These are phyloP conservation scores for Fusarium zealandicum DNA, from an alignment of 2,329 filamentous ascomycete species.

Conservation along the genomic window DNA sequence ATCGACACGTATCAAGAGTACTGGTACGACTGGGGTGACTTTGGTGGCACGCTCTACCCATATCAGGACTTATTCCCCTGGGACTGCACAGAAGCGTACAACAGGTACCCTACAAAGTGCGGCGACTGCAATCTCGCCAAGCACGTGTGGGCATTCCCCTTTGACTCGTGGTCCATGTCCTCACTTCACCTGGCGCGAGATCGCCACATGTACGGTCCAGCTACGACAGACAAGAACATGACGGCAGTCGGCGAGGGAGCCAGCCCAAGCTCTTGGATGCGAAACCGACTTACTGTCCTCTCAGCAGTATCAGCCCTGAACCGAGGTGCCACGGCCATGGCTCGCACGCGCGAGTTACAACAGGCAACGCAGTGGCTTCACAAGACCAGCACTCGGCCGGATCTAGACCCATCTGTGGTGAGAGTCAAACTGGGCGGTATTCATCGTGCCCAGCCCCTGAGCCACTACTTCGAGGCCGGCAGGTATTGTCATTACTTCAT, in stretches of 20 bases:
- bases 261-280: slow-evolving; percentile 43
- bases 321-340: slow-evolving; percentile 48
- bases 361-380: slow-evolving; percentile 47
- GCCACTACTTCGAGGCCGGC: slow-evolving; percentile 48
- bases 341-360: slow-evolving; percentile 38
- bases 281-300: slow-evolving; percentile 47
- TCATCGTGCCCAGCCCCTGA: slow-evolving; percentile 52
- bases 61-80: slow-evolving; percentile 55
- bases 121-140: slow-evolving; percentile 53
- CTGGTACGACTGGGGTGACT: slow-evolving; percentile 55
- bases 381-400: slow-evolving; percentile 3
- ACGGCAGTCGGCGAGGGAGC: slow-evolving; percentile 25
- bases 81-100: slow-evolving; percentile 56
- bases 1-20: slow-evolving; percentile 54
- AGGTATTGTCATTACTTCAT: slow-evolving; percentile 42
- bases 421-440: slow-evolving; percentile 52
- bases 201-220: slow-evolving; percentile 45
- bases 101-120: slow-evolving; percentile 47
- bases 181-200: slow-evolving; percentile 49
- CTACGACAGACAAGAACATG: slow-evolving; percentile 10
- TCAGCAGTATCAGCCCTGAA: slow-evolving; percentile 44
- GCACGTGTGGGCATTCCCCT: slow-evolving; percentile 54
- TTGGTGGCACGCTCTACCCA: slow-evolving; percentile 48
- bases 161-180: slow-evolving; percentile 53
- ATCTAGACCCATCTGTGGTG: slow-evolving; percentile 33